Percentiles rank a stretch among this genome's conserved stretches.
phyloP scores from a whole-genome alignment of 1,139 yeast genomes.

The Chernovozyma sophiae-reginae region DNA sequence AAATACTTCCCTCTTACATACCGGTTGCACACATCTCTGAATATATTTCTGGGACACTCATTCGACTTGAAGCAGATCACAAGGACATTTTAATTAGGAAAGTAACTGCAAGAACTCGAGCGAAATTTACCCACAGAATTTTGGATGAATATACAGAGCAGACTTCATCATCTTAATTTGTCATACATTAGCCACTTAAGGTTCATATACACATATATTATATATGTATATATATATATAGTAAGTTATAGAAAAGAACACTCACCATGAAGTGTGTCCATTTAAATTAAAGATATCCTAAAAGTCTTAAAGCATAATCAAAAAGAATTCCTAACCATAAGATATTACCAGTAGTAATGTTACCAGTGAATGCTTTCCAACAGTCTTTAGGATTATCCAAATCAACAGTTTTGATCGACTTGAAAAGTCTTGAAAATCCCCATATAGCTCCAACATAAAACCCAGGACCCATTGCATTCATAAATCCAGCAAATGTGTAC shows the following conservation, averaged over 20 bases:
- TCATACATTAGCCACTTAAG: too few relatives aligned
- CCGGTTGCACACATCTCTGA: constrained; percentile 31
- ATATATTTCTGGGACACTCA: constrained; percentile 21
- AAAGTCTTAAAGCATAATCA: constrained; percentile 59
- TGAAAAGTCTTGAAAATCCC: constrained; percentile 65
- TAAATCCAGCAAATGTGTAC: constrained; percentile 67
- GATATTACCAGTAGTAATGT: constrained; percentile 76
- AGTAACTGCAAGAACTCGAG: constrained; percentile 27
- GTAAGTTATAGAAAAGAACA: too few relatives aligned
- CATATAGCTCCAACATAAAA: constrained; percentile 62
- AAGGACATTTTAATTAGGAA: constrained; percentile 22
- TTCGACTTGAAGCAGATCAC: constrained; percentile 18
- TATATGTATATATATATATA: too few relatives aligned
- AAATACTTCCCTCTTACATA: constrained; percentile 26
- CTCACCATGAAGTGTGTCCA: too few relatives aligned
- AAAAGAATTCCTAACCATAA: constrained; percentile 72
- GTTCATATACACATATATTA: too few relatives aligned
- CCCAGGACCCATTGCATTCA: constrained; percentile 85
- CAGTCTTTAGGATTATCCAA: constrained; percentile 77
- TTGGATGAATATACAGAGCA: background rate
- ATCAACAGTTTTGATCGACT: constrained; percentile 67
- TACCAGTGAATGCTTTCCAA: constrained; percentile 74
- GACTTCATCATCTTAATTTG: too few relatives aligned
- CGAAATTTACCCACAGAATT: constrained; percentile 9
- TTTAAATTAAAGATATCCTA: constrained; percentile 37